These are phyloP conservation scores for Lomentospora prolificans DNA, from an alignment of 2,329 filamentous ascomycete species.

Conservation along the genomic window DNA sequence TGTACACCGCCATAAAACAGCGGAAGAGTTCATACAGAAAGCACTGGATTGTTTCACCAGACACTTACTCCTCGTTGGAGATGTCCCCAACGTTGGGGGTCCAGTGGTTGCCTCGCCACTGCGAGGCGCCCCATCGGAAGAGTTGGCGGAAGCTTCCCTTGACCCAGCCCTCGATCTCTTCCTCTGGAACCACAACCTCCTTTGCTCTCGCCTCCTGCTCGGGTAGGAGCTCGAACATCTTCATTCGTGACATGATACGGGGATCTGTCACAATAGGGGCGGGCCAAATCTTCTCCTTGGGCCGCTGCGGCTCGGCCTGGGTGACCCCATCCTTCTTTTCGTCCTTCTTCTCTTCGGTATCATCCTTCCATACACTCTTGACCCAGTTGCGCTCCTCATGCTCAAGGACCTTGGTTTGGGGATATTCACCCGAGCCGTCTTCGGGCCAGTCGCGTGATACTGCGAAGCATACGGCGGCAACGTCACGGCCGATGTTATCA, in stretches of 20 bases:
- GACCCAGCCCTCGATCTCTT: slow-evolving; percentile 61
- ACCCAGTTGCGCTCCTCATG: slow-evolving; percentile 76
- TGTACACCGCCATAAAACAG: background rate
- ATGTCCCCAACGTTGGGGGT: slow-evolving; percentile 30
- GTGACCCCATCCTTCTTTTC: slow-evolving; percentile 29
- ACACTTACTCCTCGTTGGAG: slow-evolving; percentile 22
- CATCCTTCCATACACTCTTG: slow-evolving; percentile 59
- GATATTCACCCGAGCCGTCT: slow-evolving; percentile 26
- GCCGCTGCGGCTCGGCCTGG: slow-evolving; percentile 10
- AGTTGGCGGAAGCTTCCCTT: slow-evolving; percentile 48
- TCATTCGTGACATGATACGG: slow-evolving; percentile 70
- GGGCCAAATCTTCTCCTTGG: slow-evolving; percentile 63
- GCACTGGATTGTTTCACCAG: background rate
- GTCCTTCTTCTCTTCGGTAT: slow-evolving; percentile 29
- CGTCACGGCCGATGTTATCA: slow-evolving; percentile 77
- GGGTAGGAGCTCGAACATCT: slow-evolving; percentile 58
- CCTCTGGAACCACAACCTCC: slow-evolving; percentile 52
- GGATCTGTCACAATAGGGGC: slow-evolving; percentile 66
- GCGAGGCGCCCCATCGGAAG: slow-evolving; percentile 39
- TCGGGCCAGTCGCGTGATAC: slow-evolving; percentile 40
- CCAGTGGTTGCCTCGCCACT: slow-evolving; percentile 26
- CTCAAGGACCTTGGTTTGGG: slow-evolving; percentile 35
- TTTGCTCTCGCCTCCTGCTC: slow-evolving; percentile 62
- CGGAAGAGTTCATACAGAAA: background rate
- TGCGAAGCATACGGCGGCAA: slow-evolving; percentile 72